phyloP scores from a whole-genome alignment of 73 alveolate genomes.

The Blepharisma stoltei region DNA sequence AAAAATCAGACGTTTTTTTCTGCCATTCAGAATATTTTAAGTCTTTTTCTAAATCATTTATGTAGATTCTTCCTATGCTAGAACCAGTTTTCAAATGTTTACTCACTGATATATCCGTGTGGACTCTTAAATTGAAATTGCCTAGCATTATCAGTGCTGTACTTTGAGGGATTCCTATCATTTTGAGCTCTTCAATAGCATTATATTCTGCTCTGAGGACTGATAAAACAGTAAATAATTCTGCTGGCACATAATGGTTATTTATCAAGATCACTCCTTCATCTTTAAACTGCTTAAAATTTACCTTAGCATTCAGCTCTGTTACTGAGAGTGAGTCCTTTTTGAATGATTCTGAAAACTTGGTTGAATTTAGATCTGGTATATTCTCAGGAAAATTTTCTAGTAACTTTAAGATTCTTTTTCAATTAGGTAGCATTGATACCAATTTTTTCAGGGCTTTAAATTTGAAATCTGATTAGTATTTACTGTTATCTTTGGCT shows the following conservation, averaged over 20 bases:
- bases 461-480: too few species aligned
- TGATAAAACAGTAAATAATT: not conserved
- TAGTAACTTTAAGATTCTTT: too few species aligned
- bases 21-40: not conserved
- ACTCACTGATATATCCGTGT: not conserved
- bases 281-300: not conserved
- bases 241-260: not conserved
- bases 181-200: not conserved
- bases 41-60: constrained; percentile 18
- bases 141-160: not conserved
- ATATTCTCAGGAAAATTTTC: too few species aligned
- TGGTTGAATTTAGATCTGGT: too few species aligned
- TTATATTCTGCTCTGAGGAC: not conserved
- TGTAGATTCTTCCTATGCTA: not conserved
- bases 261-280: not conserved
- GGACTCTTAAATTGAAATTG: not conserved
- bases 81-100: not conserved
- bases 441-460: too few species aligned
- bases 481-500: too few species aligned
- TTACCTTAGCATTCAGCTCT: too few species aligned
- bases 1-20: not conserved
- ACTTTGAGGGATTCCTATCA: not conserved
- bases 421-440: too few species aligned
- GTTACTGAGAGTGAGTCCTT: too few species aligned
- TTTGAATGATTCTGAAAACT: too few species aligned